These are phyloP conservation scores for Eucalyptus cloeziana DNA, from an alignment of 345 rosid genomes.

Conservation along the genomic window DNA sequence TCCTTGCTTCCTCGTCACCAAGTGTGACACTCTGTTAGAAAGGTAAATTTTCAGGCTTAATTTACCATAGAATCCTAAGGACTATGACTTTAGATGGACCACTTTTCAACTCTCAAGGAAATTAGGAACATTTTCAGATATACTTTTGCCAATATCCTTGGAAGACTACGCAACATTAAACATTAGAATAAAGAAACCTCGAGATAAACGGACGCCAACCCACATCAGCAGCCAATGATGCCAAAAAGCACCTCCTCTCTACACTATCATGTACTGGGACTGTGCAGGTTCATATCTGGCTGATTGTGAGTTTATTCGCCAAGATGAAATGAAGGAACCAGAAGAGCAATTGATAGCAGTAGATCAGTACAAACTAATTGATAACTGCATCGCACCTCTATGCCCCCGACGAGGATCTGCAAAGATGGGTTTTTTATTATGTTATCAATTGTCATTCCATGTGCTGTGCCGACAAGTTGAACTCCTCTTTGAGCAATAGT, in stretches of 20 bases:
- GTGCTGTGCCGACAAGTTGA: constrained; percentile 95
- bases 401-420: constrained; percentile 86
- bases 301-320: neutral
- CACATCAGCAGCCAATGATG: neutral
- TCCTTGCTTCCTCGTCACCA: constrained; percentile 89
- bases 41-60: neutral
- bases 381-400: constrained; percentile 44
- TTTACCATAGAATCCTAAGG: neutral
- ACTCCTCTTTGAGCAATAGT: constrained; percentile 98
- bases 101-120: neutral
- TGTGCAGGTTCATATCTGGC: neutral
- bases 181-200: neutral
- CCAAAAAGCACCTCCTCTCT: neutral
- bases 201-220: neutral
- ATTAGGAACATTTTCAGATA: neutral
- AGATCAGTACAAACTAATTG: neutral
- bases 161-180: neutral
- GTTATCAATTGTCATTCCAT: constrained; percentile 88
- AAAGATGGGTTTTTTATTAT: constrained; percentile 87
- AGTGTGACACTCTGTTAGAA: constrained; percentile 79
- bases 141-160: neutral
- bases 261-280: neutral
- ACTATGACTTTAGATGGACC: neutral
- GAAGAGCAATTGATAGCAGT: neutral
- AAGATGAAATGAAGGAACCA: neutral